Evolutionary conservation across 2,329 filamentous ascomycete species (phyloP).

Genomic region (Podosphaera fusca): DNA sequence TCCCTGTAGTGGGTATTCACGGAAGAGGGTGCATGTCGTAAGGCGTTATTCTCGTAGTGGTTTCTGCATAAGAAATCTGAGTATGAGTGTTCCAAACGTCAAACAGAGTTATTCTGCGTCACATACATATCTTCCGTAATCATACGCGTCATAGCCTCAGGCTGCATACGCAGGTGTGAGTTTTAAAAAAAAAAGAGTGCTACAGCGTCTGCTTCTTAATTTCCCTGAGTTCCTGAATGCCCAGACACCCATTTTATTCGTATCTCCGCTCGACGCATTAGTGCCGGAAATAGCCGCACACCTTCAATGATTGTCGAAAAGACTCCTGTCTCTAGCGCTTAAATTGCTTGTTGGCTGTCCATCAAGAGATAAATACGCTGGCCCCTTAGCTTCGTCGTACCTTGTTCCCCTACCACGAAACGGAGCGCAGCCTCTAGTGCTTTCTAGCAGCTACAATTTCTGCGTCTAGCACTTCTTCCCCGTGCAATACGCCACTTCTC

Average conservation of each 20-base stretch:
- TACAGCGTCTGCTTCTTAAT: background rate
- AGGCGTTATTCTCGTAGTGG: too few species aligned
- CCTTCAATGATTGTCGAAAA: background rate
- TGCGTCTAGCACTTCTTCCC: background rate
- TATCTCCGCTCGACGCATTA: background rate
- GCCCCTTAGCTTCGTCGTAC: background rate
- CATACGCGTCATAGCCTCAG: too few species aligned
- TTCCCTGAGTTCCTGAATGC: background rate
- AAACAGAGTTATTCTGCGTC: too few species aligned
- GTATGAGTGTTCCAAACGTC: too few species aligned
- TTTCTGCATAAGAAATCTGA: too few species aligned
- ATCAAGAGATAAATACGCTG: background rate
- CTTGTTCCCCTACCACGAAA: background rate
- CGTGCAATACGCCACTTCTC: background rate
- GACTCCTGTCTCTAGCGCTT: background rate
- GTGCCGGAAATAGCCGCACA: background rate
- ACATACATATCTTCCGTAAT: too few species aligned
- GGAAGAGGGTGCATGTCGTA: too few species aligned
- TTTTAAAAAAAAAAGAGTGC: background rate
- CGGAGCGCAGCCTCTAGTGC: background rate
- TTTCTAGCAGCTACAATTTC: background rate
- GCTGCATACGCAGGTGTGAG: too few species aligned
- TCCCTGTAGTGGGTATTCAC: too few species aligned
- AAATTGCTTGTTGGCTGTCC: background rate
- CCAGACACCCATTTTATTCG: too few species aligned